Conservation (phyloP, 306 rosid genomes). For the Glycyrrhiza uralensis region DNA sequence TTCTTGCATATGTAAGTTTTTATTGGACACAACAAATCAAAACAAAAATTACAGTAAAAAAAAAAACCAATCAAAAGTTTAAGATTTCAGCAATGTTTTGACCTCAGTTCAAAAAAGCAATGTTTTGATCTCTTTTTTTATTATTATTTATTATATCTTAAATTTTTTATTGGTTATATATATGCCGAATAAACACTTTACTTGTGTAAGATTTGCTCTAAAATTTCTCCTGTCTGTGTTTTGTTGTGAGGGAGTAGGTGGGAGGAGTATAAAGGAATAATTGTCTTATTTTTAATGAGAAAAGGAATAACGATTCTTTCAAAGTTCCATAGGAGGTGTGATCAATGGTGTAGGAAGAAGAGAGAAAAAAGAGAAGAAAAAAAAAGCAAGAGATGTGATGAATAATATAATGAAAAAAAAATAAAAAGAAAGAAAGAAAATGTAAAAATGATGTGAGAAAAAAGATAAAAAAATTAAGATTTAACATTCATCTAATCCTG, state of each 20-base stretch:
- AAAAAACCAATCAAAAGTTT: no score
- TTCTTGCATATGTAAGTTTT: no score
- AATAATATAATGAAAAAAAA: not conserved
- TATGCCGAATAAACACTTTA: not conserved
- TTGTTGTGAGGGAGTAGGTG: not conserved
- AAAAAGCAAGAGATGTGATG: not conserved
- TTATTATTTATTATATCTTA: not conserved
- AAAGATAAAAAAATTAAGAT: not conserved
- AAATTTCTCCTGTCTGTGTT: not conserved
- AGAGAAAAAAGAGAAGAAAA: not conserved
- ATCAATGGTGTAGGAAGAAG: no score
- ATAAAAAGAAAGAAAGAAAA: not conserved
- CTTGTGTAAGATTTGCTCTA: not conserved
- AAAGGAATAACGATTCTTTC: no score
- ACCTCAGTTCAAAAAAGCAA: no score
- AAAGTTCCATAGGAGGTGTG: no score
- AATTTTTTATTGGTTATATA: not conserved
- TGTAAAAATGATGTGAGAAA: not conserved
- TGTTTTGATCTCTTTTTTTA: no score
- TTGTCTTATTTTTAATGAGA: not conserved
- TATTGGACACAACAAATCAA: no score
- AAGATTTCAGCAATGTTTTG: no score
- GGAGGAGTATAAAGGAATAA: not conserved
- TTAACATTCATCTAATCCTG: not conserved
- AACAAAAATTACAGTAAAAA: no score